Base-by-base conservation (phyloP, 1,139 yeast genomes). In the Wickerhamiella infanticola region DNA sequence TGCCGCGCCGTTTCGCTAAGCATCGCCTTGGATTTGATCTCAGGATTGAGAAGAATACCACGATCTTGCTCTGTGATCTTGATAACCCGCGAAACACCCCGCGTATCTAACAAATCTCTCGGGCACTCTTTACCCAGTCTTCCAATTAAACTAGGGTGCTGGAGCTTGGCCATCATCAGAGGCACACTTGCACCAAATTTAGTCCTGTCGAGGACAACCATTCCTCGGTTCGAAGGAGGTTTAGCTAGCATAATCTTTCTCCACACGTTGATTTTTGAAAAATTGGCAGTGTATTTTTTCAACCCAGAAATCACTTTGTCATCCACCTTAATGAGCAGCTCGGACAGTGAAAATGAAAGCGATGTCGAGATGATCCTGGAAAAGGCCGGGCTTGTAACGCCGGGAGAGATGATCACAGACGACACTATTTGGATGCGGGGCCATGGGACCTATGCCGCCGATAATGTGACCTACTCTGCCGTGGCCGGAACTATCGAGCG, bases 401-500 rank as follows among this genome's bases (percentile, higher is more conserved):
- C 99, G 0, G 99, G 99, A n/a, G 97, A 93, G 60, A 67, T 88
- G 47, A 84, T 93, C 18, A 90, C 98, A 0, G 94, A 83, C 56
- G 98, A 93, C 58, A 86, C 95, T 5, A 74, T 81, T 4, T 90
- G 97, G 96, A 93, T 93, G 98, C 77, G 94, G 61, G 99, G 98
- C 35, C 99, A 93, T 61, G 98, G 98, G 3, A 93, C 98, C 0
- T 90, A 85, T 61, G 77, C 81, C 51, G 66, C 80, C 39, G 76
- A 74, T 48, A 67, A 68, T 46, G 69, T 73, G 55, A 86, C 96
- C 1, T 86, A 76, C 60, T 81, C 95, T 1, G 80, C 96, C 0
- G 95, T 90, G 3, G 96, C 95, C 0, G 99, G 99, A 3, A 78
- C 79, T 23, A 79, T 93, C 13, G 75, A 84, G 1, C 71, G 93